Evolutionary conservation across 371 early-diverging fungal species (phyloP).

Genomic region (Blastocladiella emersonii): DNA sequence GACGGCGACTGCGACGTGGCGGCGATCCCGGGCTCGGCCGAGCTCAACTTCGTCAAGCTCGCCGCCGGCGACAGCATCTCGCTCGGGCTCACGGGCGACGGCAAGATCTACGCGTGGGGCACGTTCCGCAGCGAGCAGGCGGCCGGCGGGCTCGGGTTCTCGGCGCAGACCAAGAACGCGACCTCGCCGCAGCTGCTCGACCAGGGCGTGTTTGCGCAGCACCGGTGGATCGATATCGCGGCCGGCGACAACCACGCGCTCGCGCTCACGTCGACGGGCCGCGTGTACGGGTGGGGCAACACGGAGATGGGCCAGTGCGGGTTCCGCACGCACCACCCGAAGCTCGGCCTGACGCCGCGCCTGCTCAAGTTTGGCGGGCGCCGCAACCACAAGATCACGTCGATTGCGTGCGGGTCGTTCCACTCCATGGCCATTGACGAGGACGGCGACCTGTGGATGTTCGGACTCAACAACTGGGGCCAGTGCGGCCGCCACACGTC

Average conservation of each 20-base stretch:
- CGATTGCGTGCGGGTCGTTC: slow-evolving; percentile 59
- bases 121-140: slow-evolving; percentile 67
- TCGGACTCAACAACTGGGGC: slow-evolving; percentile 92
- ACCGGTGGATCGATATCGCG: slow-evolving; percentile 51
- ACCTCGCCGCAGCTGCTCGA: slow-evolving; percentile 37
- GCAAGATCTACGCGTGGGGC: slow-evolving; percentile 88
- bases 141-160: slow-evolving; percentile 23
- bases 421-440: slow-evolving; percentile 68
- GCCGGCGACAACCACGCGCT: slow-evolving; percentile 87
- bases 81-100: slow-evolving; percentile 71
- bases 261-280: slow-evolving; percentile 56
- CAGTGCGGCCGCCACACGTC: slow-evolving; percentile 62
- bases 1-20: slow-evolving; percentile 50
- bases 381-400: slow-evolving; percentile 4
- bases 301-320: slow-evolving; percentile 93
- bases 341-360: slow-evolving; percentile 24
- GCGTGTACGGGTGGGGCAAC: slow-evolving; percentile 84
- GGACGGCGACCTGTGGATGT: slow-evolving; percentile 53
- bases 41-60: slow-evolving; percentile 60
- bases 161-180: slow-evolving; percentile 44
- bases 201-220: neutral
- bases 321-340: slow-evolving; percentile 9
- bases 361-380: slow-evolving; percentile 20
- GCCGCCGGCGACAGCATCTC: slow-evolving; percentile 89
- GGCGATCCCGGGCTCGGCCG: slow-evolving; percentile 45